Base-by-base conservation (phyloP, 306 rosid genomes). In the Cicer yamashitae region DNA sequence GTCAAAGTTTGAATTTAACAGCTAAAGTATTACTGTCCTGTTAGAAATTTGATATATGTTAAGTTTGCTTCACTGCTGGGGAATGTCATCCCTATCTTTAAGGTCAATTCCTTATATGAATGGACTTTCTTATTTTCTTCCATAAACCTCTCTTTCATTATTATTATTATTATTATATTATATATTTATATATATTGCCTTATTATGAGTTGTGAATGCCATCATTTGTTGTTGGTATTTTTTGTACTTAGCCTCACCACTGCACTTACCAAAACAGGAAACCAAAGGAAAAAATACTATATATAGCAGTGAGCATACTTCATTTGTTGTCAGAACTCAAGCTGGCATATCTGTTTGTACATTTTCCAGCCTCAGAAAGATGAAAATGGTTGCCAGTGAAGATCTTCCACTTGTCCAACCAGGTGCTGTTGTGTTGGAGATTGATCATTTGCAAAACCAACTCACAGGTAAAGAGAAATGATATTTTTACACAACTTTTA, bases 401-500 rank as follows among this genome's bases (percentile, higher is more conserved):
- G 96, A 87, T 59, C 74, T 76, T 51, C 79, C 82, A n/a, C 78
- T 81, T 70, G 77, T 82, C 47, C 88, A 81, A 53, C 77, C 87
- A 22, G 90, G 85, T 84, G 88, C 90, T 22, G 72, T 92, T 70
- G 82, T 81, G 56, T 84, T 90, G 70, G 88, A 94, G 89, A 87
- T 94, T 82, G 79, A 90, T 78, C 88, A 88, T 54, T 74, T 94
- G 81, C 87, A 91, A 72, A 87, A 90, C 81, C 86, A 84, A 45
- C 89, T 90, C 70, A 75, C 50, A 89, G 97, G 98, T 30, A 30
- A 30, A 30, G 37, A 30, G 37, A 30, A 30, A 30, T 4, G 37
- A 30, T 30, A 4, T 25, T 25, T 25, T 25, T 25, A 3, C 34
- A 25, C 34, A 25, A 25, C 34, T 25, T 25, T 25, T 25, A 25